Base-by-base conservation (phyloP, 768 basidiomycete genomes). In the Albatrellus ellisii region DNA sequence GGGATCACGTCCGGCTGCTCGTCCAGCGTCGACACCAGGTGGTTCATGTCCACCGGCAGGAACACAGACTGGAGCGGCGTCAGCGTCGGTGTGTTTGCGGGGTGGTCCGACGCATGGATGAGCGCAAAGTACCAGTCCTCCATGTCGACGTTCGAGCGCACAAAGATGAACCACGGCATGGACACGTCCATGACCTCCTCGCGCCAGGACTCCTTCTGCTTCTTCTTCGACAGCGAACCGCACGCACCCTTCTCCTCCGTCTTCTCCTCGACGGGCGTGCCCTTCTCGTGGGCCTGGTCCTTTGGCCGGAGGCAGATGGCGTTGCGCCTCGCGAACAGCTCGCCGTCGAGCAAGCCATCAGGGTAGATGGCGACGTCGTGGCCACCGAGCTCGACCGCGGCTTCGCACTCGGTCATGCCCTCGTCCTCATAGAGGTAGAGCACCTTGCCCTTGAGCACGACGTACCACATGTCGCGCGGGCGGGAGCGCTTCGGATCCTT, bases 101-200 rank as follows among this genome's bases (percentile, higher is more conserved):
- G 74, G 41, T 80, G 60, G 44, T 74, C 65, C 6, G 79, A 77
- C 0, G 82, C 81, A 43, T 88, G 82, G 17, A 89, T 59, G 42
- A 95, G 69, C 0, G 87, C 69, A 26, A 88, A 62, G 57, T 90
- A 90, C 88, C 91, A 98, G 61, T 99, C 94, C 61, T 99, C 95
- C 87, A 97, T 95, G 56, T 90, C 86, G 41, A 79, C 65, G 58
- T 79, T 89, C 22, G 77, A 80, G 47, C 81, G 79, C 15, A 89
- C 77, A 61, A 97, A 97, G 52, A 99, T 77, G 65, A 83, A 99
- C 90, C 91, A 97, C 2, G 89, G 83, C 2, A 75, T 73, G 4
- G 69, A 61, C 7, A 62, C 51, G 49, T 75, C 62, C 39, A 68
- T 48, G 1, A 72, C 68, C 56, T 77, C 67, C 51, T 62, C 62